These are phyloP conservation scores for Argentina anserina DNA, from an alignment of 306 rosid species.

Conservation along the genomic window DNA sequence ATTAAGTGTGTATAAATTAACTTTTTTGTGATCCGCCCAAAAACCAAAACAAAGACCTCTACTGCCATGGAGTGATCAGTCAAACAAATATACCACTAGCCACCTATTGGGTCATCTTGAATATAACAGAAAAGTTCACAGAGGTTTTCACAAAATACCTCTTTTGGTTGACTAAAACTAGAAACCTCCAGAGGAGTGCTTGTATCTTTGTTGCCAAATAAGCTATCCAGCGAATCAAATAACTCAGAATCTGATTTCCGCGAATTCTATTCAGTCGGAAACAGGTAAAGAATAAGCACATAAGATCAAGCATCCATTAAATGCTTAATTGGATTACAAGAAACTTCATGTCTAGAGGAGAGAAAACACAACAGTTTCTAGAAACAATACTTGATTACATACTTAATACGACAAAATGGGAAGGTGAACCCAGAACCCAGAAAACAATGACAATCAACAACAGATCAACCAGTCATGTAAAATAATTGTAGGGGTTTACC, in stretches of 20 bases:
- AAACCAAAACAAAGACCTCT: not conserved
- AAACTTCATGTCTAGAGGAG: not conserved
- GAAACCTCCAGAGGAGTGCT: slow-evolving; percentile 42
- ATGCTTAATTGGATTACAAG: not conserved
- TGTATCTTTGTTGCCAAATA: slow-evolving; percentile 64
- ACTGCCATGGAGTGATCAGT: not conserved
- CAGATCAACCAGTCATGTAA: too few relatives aligned
- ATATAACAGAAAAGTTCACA: slow-evolving; percentile 8
- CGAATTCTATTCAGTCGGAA: slow-evolving; percentile 41
- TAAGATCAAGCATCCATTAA: not conserved
- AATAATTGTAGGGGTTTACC: too few relatives aligned
- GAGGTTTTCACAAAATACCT: slow-evolving; percentile 39
- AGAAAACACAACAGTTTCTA: not conserved
- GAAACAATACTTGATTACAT: slow-evolving; percentile 25
- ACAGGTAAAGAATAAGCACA: slow-evolving; percentile 15
- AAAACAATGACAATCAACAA: too few relatives aligned
- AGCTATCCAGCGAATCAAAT: slow-evolving; percentile 82
- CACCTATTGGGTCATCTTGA: not conserved
- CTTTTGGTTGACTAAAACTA: slow-evolving; percentile 43
- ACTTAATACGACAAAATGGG: slow-evolving; percentile 56
- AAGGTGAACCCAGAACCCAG: too few relatives aligned
- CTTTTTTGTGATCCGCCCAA: too few relatives aligned
- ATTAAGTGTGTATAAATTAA: too few relatives aligned
- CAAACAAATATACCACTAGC: not conserved
- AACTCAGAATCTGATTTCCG: slow-evolving; percentile 53